Conservation (phyloP, 177 flowering plant genomes). For the Vitis hybrid region DNA sequence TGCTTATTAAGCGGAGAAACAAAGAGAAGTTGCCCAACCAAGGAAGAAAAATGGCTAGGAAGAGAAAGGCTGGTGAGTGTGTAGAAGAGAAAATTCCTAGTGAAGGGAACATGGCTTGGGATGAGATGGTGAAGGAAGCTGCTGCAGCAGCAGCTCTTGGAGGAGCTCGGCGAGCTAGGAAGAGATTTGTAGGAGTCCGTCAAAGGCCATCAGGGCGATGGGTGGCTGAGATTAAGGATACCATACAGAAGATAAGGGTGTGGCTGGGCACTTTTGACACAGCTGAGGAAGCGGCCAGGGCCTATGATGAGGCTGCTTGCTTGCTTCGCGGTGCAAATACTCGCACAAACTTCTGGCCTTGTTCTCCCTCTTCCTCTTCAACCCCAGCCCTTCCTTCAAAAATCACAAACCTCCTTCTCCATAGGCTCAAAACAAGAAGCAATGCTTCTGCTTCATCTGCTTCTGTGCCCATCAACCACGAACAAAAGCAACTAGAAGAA, state of each 20-base stretch:
- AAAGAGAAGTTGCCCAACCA: background rate
- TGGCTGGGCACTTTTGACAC: conserved; percentile 66
- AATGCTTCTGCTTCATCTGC: conserved; percentile 5
- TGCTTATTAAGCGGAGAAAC: background rate
- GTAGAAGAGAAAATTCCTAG: conserved; percentile 15
- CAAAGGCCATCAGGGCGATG: conserved; percentile 65
- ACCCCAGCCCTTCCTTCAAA: conserved; percentile 56
- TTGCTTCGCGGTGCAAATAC: conserved; percentile 59
- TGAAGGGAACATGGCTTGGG: conserved; percentile 35
- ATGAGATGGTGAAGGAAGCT: conserved; percentile 51
- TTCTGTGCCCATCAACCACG: conserved; percentile 5
- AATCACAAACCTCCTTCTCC: conserved; percentile 51
- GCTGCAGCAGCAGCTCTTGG: conserved; percentile 30
- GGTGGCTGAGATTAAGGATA: conserved; percentile 67
- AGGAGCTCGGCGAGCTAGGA: conserved; percentile 42
- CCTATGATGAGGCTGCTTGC: conserved; percentile 68
- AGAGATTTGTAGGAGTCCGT: conserved; percentile 54
- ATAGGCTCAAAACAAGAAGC: conserved; percentile 50
- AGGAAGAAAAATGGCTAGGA: conserved; percentile 29
- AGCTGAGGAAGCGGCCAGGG: conserved; percentile 66
- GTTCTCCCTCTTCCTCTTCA: conserved; percentile 25
- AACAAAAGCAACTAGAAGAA: conserved; percentile 9
- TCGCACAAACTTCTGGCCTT: conserved; percentile 64
- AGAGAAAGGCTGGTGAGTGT: conserved; percentile 34
- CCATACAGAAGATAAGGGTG: conserved; percentile 59